Evolutionary conservation across 495 filamentous ascomycete genomes (phyloP).

Genomic region (Halenospora varia): DNA sequence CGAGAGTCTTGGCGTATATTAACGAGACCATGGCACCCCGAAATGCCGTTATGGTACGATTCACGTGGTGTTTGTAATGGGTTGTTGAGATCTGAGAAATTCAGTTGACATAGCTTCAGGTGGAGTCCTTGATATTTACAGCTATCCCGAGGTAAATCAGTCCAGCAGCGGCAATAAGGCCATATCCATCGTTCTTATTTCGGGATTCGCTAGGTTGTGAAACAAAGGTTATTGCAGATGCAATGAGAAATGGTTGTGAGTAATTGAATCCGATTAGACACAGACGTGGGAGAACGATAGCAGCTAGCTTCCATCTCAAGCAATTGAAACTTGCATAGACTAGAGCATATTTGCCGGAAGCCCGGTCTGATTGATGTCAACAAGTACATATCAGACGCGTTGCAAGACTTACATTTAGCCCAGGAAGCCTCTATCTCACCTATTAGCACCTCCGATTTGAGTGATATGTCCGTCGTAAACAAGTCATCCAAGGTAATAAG

Average conservation of each 20-base stretch:
- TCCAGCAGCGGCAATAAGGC: conserved; percentile 59
- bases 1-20: conserved; percentile 50
- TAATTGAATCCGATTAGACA: conserved; percentile 54
- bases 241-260: conserved; percentile 57
- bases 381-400: not conserved
- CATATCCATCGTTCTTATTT: conserved; percentile 40
- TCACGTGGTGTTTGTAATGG: conserved; percentile 33
- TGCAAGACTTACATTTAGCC: conserved; percentile 13
- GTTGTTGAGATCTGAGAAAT: not conserved
- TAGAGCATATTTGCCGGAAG: not conserved
- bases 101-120: not conserved
- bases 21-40: conserved; percentile 46
- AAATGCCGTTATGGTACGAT: conserved; percentile 50
- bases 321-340: not conserved
- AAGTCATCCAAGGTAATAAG: conserved; percentile 31
- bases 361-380: not conserved
- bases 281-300: conserved; percentile 32
- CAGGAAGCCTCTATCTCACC: conserved; percentile 20
- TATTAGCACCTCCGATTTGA: conserved; percentile 6
- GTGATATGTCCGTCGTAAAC: conserved; percentile 17
- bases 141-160: conserved; percentile 60
- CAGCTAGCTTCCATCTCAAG: not conserved
- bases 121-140: conserved; percentile 27
- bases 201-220: not conserved
- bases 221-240: conserved; percentile 33